These are phyloP conservation scores for Xylaria nigripes DNA, from an alignment of 495 filamentous ascomycete genomes.

Conservation along the genomic window DNA sequence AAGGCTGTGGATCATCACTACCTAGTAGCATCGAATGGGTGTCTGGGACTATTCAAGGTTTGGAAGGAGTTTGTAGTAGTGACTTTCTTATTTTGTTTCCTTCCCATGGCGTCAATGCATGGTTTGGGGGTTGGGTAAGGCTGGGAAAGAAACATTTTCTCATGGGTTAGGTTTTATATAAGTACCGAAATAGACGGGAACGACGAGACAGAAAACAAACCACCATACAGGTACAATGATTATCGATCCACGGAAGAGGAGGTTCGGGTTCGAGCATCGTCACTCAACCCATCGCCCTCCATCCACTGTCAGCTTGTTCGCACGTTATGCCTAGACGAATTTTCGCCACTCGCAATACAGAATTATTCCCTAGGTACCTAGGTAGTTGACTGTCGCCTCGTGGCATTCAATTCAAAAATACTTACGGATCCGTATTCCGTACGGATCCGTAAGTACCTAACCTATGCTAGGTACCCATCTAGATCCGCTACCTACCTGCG, in stretches of 20 bases:
- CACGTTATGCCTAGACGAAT: background rate
- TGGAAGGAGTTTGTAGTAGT: background rate
- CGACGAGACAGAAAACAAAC: too few species aligned
- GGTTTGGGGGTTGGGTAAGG: background rate
- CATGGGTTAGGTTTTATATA: background rate
- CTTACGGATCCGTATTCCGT: too few species aligned
- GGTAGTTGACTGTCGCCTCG: too few species aligned
- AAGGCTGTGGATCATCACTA: background rate
- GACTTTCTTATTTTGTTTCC: background rate
- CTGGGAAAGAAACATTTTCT: background rate
- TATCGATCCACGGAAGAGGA: too few species aligned
- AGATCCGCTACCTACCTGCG: too few species aligned
- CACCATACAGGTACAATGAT: too few species aligned
- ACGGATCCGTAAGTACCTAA: too few species aligned
- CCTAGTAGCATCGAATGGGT: conserved; percentile 3
- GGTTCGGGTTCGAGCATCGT: background rate
- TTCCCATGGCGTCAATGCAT: background rate
- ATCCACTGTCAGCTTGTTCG: background rate
- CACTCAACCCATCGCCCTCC: background rate
- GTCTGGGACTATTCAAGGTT: conserved; percentile 1
- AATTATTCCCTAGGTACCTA: too few species aligned
- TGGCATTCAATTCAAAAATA: too few species aligned
- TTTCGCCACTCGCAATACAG: too few species aligned
- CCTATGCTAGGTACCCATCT: too few species aligned
- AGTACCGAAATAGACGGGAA: background rate